Evolutionary conservation across 345 rosid genomes (phyloP), one percentile per base, ranked within the genome.

Genomic region (Ricinus communis): DNA sequence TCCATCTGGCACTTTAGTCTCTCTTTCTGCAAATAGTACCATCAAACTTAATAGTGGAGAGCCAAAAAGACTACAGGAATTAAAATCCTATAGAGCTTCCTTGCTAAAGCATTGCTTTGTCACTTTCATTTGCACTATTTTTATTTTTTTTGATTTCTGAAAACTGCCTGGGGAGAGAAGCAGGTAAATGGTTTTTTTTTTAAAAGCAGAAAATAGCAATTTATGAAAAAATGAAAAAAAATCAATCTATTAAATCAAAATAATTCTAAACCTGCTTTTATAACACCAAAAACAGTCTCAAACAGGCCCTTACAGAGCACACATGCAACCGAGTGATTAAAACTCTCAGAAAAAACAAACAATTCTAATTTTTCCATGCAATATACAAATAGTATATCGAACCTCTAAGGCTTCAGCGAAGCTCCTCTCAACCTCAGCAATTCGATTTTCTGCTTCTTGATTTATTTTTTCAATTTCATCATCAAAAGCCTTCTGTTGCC

Each of bases 341-440:
- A 47, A 12, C 19, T 24, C 15, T 50, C 36, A 30, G 9, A 33
- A 10, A 10, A 10, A 10, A 30, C 54, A 70, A 28, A 41, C 43
- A 54, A 31, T 28, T 31, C 8, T 53, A 2, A 21, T 30, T 16
- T 62, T 62, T 38, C 21, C 50, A 56, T 15, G 54, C 19, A 68
- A 38, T 12, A 62, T 62, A 19, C n/a, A 41, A 19, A 68, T 14
- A 57, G 43, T 49, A 58, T 21, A 19, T 40, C 68, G 31, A 33
- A 78, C 81, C 81, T 78, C 81, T 59, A 78, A 64, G n/a, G 77
- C 81, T 73, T 78, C 81, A n/a, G 81, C 77, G 51, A 78, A 78
- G 56, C 30, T 73, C 67, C 74, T 73, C 31, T 78, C 81, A 60
- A 73, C 77, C 68, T 78, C 81, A 78, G 77, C 54, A 50, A 78